Evolutionary conservation across 192 early-diverging fungal genomes (phyloP).

Genomic region (Coemansia interrupta): DNA sequence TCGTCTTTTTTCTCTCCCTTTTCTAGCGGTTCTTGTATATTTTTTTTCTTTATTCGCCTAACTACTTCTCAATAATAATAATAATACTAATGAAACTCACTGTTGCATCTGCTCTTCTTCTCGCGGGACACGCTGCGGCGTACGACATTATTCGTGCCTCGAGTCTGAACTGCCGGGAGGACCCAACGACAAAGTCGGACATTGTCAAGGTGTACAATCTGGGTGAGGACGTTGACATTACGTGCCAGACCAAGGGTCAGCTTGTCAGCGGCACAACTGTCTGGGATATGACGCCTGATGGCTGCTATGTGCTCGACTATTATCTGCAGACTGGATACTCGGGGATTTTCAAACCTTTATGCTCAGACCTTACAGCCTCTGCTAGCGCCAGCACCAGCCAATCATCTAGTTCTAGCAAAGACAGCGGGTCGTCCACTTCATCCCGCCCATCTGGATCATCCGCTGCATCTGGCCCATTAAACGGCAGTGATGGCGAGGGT

Average conservation of each 20-base stretch:
- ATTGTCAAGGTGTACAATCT: slow-evolving; percentile 35
- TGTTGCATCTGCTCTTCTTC: slow-evolving; percentile 9
- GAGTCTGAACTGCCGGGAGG: slow-evolving; percentile 45
- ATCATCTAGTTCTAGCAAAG: neutral
- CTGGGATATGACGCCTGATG: slow-evolving; percentile 49
- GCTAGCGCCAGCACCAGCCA: neutral
- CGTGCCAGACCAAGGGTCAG: slow-evolving; percentile 39
- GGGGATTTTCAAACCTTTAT: slow-evolving; percentile 18
- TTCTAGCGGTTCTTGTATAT: neutral
- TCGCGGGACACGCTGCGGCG: slow-evolving; percentile 19
- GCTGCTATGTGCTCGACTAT: slow-evolving; percentile 51
- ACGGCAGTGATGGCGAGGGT: neutral
- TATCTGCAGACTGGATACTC: slow-evolving; percentile 39
- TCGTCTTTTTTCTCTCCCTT: neutral
- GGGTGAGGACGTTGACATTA: slow-evolving; percentile 39
- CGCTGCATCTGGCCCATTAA: neutral
- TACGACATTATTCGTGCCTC: slow-evolving; percentile 33
- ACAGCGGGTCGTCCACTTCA: neutral
- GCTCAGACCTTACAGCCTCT: neutral
- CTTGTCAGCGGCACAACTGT: slow-evolving; percentile 22
- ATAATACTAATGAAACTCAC: slow-evolving; percentile 15
- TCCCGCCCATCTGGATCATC: neutral
- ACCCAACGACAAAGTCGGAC: slow-evolving; percentile 24
- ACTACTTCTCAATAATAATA: slow-evolving; percentile 8
- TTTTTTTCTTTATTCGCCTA: neutral